Conservation (phyloP, 305 asterid genomes). For the Withania somnifera region DNA sequence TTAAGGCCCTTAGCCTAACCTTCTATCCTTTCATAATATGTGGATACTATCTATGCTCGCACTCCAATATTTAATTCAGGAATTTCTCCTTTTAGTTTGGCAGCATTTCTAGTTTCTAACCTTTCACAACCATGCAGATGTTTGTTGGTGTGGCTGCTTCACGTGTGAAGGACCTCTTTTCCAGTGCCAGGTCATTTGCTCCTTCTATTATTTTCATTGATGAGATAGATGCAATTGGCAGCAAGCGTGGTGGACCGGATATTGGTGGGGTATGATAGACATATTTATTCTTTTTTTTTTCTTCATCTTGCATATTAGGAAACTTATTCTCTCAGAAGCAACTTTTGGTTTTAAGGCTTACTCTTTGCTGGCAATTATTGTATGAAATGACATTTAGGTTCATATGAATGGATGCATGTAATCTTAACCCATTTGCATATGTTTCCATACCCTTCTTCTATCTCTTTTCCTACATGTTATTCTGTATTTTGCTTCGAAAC, state of each 20-base stretch:
- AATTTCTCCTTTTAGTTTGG: neutral
- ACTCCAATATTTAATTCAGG: neutral
- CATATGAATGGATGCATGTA: neutral
- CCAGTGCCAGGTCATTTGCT: constrained; percentile 90
- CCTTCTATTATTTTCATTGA: constrained; percentile 97
- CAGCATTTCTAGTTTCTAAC: neutral
- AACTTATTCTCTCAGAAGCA: neutral
- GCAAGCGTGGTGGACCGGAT: constrained; percentile 99
- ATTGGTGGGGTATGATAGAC: constrained; percentile 85
- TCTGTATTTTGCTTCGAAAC: neutral
- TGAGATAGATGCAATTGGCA: constrained; percentile 98
- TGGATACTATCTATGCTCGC: neutral
- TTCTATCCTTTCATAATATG: neutral
- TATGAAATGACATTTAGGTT: neutral
- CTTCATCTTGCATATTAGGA: neutral
- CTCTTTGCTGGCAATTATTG: neutral
- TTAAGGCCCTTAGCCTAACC: neutral
- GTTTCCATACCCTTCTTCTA: neutral
- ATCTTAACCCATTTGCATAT: neutral
- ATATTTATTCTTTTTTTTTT: neutral
- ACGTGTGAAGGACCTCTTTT: constrained; percentile 96
- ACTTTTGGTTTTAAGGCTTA: neutral
- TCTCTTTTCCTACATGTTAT: neutral
- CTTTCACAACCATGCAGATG: constrained; percentile 50
- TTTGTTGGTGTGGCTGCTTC: constrained; percentile 99